Evolutionary conservation across 345 rosid genomes (phyloP), one percentile per base, ranked within the genome.

Genomic region (Moricandia moricandioides): DNA sequence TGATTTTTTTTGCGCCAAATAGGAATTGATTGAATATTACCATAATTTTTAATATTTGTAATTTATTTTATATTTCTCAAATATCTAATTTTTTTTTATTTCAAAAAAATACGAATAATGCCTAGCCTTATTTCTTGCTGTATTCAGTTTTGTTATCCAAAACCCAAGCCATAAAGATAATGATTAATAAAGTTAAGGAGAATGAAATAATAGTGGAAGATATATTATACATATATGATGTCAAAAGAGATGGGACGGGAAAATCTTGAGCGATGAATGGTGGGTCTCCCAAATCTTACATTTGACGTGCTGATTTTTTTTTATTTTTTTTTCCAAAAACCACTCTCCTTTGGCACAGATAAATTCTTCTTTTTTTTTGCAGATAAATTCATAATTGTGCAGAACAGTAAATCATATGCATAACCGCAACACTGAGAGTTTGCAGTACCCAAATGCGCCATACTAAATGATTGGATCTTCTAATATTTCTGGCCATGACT

Each of bases 231-330:
- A 18, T 39, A 58, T 39, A 70, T 21, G 24, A 77, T 56, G 66
- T 77, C 67, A 34, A 70, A 37, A 70, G 71, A 64, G 67, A 63
- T 64, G 76, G 76, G 71, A 6, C 66, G 60, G 31, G 70, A 26
- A 77, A 77, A 77, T 77, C 80, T 71, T 64, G 26, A 77, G 75
- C 18, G 54, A 65, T 64, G 31, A 33, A 70, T 27, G 71, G 80
- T 77, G 80, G 24, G 80, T 70, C 80, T 64, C 72, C 71, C 80
- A 71, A 64, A 77, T 77, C 80, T 70, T 56, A 47, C 76, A 70
- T 61, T 70, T 77, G 71, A 69, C 75, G 43, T 77, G 39, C 70
- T 70, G 54, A 35, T 64, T 70, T 30, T 39, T 60, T 27, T 47
- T 14, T 64, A 12, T 27, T 66, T 40, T 31, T 6, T 17, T 21